Conservation (phyloP, 345 rosid genomes). For the Eucalyptus virginea region DNA sequence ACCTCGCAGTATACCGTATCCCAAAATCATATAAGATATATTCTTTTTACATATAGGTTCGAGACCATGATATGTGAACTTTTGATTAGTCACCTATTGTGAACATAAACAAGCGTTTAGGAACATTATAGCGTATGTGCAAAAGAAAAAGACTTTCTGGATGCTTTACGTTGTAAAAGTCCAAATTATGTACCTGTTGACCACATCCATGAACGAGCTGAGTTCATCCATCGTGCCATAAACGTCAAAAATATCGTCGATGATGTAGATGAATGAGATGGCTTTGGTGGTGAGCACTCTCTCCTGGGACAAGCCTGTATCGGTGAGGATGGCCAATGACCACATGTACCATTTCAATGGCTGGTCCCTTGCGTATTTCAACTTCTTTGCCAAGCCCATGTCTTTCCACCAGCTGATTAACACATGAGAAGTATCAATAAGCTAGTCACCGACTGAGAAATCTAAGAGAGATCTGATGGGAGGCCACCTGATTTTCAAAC, state of each 20-base stretch:
- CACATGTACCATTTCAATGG: constrained; percentile 4
- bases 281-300: not conserved
- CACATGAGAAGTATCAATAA: not conserved
- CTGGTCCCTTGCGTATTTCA: not conserved
- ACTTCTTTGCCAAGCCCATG: not conserved
- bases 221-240: not conserved
- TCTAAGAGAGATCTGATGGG: not conserved
- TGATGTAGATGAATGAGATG: not conserved
- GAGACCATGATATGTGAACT: not conserved
- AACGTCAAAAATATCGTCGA: constrained; percentile 2
- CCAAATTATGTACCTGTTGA: not conserved
- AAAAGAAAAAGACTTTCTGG: not conserved
- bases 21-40: not conserved
- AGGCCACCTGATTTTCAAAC: not conserved
- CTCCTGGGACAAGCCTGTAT: not conserved
- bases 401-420: not conserved
- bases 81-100: not conserved
- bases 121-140: not conserved
- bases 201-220: not conserved
- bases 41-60: not conserved
- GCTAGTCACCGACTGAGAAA: not conserved
- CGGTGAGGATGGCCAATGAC: not conserved
- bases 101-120: not conserved
- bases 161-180: not conserved
- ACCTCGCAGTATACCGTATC: not conserved